Evolutionary conservation across 2,329 filamentous ascomycete genomes (phyloP).

Genomic region (Scedosporium aurantiacum): DNA sequence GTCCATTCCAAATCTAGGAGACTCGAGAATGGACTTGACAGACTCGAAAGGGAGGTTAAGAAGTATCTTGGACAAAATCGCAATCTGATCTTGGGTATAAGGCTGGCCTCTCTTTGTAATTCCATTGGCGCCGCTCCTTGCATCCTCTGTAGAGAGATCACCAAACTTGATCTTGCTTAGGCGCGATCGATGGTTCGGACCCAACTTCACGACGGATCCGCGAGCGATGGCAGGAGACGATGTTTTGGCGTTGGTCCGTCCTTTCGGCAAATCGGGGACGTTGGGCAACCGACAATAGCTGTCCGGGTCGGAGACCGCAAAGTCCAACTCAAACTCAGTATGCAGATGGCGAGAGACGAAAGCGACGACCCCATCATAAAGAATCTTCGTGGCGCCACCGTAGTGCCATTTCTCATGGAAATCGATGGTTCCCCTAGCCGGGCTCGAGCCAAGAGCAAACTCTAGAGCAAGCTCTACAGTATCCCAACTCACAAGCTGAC

Average conservation of each 20-base stretch:
- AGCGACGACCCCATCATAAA: slow-evolving; percentile 44
- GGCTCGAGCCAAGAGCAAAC: slow-evolving; percentile 38
- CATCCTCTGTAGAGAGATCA: slow-evolving; percentile 38
- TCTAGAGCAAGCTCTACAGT: slow-evolving; percentile 49
- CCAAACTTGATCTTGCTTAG: slow-evolving; percentile 56
- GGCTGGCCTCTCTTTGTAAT: neutral
- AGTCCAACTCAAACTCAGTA: slow-evolving; percentile 47
- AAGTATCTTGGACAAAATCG: slow-evolving; percentile 53
- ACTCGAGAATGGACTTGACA: slow-evolving; percentile 55
- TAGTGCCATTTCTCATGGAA: slow-evolving; percentile 27
- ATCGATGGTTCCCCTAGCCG: slow-evolving; percentile 27
- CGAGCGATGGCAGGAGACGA: slow-evolving; percentile 10
- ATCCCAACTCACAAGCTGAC: slow-evolving; percentile 48
- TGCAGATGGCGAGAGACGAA: slow-evolving; percentile 53
- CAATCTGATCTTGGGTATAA: slow-evolving; percentile 20
- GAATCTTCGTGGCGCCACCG: slow-evolving; percentile 39
- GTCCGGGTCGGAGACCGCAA: slow-evolving; percentile 23
- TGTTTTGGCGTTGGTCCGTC: neutral
- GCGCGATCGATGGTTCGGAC: slow-evolving; percentile 22
- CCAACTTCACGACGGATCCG: slow-evolving; percentile 7
- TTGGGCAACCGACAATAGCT: slow-evolving; percentile 29
- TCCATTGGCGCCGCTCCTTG: slow-evolving; percentile 9
- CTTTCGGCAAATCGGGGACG: neutral
- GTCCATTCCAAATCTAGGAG: slow-evolving; percentile 15
- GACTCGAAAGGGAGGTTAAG: slow-evolving; percentile 59